A percentile compares a stretch with the other conserved stretches of the same genome.
These are phyloP conservation scores for Fusarium sp. DNA, from an alignment of 2,329 filamentous ascomycete genomes.

Conservation along the genomic window DNA sequence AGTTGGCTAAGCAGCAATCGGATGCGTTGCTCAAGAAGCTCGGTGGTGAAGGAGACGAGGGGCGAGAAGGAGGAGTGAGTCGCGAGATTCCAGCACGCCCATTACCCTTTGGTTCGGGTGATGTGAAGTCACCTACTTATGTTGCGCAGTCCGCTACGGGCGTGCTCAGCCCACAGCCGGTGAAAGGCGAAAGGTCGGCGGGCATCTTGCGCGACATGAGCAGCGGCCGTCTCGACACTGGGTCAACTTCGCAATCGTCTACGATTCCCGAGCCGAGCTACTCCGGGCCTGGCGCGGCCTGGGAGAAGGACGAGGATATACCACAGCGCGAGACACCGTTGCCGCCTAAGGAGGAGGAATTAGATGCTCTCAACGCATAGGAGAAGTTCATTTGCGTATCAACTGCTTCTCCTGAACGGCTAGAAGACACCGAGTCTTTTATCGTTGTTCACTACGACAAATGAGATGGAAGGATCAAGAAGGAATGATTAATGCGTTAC, in stretches of 20 bases:
- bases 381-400: conserved; percentile 26
- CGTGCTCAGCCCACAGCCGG: conserved; percentile 60
- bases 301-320: conserved; percentile 65
- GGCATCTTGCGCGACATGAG: conserved; percentile 54
- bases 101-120: conserved; percentile 69
- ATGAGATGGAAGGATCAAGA: conserved; percentile 23
- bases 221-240: conserved; percentile 39
- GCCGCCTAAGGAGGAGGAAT: conserved; percentile 59
- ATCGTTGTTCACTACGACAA: conserved; percentile 5
- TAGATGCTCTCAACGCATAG: conserved; percentile 59
- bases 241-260: conserved; percentile 27
- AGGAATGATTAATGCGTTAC: conserved; percentile 46
- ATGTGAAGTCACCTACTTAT: conserved; percentile 49
- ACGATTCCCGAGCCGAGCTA: conserved; percentile 63
- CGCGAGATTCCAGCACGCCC: conserved; percentile 64
- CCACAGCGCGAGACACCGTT: conserved; percentile 56
- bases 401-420: conserved; percentile 15
- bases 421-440: conserved; percentile 20
- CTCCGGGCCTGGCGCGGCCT: conserved; percentile 64
- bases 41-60: conserved; percentile 53
- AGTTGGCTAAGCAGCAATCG: conserved; percentile 77
- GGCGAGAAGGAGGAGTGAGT: conserved; percentile 51
- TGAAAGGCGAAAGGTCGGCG: conserved; percentile 58
- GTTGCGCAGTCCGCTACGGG: conserved; percentile 47
- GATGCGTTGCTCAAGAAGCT: conserved; percentile 72